Evolutionary conservation across 1,284 basidiomycete species (phyloP).

Genomic region (Calocybe gambosa): DNA sequence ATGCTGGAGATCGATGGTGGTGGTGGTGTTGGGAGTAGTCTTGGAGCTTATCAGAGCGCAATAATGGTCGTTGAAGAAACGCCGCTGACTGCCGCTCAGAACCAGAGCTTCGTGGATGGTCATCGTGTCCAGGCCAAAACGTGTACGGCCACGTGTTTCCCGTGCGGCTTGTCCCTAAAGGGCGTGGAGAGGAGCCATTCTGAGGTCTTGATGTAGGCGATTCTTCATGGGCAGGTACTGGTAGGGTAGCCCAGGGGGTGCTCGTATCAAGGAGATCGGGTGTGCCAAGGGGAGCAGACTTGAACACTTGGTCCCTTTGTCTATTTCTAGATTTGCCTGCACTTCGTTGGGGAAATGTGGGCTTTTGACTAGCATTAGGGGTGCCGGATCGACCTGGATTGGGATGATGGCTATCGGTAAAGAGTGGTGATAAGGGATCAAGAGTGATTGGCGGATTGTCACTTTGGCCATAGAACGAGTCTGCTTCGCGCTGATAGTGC

Average conservation of each 20-base stretch:
- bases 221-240: not conserved
- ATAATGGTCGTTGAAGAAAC: not conserved
- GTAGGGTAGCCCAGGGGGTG: not conserved
- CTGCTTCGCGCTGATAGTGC: not conserved
- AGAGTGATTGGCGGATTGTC: not conserved
- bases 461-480: not conserved
- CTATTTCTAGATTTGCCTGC: not conserved
- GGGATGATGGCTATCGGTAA: not conserved
- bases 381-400: not conserved
- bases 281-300: not conserved
- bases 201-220: not conserved
- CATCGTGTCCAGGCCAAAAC: not conserved
- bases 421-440: not conserved
- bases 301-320: not conserved
- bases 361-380: not conserved
- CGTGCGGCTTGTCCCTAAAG: not conserved
- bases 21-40: not conserved
- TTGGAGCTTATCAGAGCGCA: not conserved
- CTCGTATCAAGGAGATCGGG: not conserved
- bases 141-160: not conserved
- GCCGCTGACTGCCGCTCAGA: not conserved
- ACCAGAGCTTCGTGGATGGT: not conserved
- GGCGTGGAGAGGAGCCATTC: not conserved
- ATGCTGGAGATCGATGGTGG: not conserved
- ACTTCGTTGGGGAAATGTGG: not conserved